phyloP scores from a whole-genome alignment of 2,329 filamentous ascomycete species.

The Cladosporium sp. region DNA sequence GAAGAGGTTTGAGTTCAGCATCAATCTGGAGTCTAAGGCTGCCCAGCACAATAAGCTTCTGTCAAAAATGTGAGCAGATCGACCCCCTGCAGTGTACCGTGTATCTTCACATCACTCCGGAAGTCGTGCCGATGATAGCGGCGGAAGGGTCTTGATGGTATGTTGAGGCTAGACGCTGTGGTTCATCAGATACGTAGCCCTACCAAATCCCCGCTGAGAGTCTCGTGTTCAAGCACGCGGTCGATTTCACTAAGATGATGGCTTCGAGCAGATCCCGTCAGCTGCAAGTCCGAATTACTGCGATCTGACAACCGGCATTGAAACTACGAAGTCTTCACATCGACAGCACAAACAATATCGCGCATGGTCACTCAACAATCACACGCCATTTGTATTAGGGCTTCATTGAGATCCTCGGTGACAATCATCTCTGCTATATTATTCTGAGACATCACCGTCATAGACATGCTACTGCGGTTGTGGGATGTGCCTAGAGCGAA shows the following conservation, averaged over 20 bases:
- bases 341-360: too few species aligned
- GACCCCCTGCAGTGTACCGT: not conserved
- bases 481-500: not conserved
- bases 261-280: too few species aligned
- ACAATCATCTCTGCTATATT: not conserved
- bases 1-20: not conserved
- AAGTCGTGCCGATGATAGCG: not conserved
- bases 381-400: not conserved
- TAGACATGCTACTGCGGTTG: not conserved
- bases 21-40: not conserved
- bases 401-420: not conserved
- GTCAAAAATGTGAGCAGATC: not conserved
- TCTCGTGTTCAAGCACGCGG: not conserved
- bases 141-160: not conserved
- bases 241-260: not conserved
- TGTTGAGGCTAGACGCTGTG: not conserved
- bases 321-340: too few species aligned
- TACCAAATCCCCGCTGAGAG: not conserved
- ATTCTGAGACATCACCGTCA: not conserved
- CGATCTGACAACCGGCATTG: not conserved
- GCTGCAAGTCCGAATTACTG: too few species aligned
- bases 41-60: not conserved
- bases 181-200: not conserved
- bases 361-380: too few species aligned
- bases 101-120: not conserved